Conservation (phyloP, 129 eudicot species). For the Artemisia tridentata region DNA sequence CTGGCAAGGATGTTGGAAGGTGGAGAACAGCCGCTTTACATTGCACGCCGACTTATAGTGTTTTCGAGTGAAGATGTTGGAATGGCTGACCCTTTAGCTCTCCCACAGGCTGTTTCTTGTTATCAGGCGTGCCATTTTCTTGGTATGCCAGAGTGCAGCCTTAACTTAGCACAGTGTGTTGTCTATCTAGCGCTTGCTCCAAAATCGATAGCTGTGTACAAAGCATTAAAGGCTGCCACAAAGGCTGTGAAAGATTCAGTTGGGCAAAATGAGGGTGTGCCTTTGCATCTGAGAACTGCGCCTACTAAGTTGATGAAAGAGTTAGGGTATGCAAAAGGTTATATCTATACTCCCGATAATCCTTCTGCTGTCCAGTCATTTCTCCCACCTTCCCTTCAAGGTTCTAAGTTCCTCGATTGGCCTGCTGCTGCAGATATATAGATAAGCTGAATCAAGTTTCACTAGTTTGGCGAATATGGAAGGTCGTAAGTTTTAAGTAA, state of each 20-base stretch:
- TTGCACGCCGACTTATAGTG: constrained; percentile 77
- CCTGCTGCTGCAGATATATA: constrained; percentile 31
- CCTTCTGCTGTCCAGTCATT: constrained; percentile 51
- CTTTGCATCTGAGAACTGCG: constrained; percentile 84
- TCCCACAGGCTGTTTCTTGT: constrained; percentile 84
- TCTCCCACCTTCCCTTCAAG: constrained; percentile 66
- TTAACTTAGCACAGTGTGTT: constrained; percentile 81
- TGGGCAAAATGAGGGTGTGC: constrained; percentile 90
- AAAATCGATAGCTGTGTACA: constrained; percentile 71
- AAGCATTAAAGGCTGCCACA: constrained; percentile 60
- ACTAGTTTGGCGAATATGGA: neutral
- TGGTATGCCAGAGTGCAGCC: constrained; percentile 89
- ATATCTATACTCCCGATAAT: constrained; percentile 78
- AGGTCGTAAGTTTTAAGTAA: no score
- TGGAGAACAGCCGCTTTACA: constrained; percentile 87
- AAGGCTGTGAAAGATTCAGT: constrained; percentile 67
- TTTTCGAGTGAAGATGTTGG: constrained; percentile 94
- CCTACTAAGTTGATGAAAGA: constrained; percentile 90
- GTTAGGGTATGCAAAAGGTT: constrained; percentile 73
- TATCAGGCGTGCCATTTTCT: constrained; percentile 87
- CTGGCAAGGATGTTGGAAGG: constrained; percentile 90
- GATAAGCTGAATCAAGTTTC: neutral
- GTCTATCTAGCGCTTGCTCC: constrained; percentile 90
- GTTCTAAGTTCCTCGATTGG: constrained; percentile 81
- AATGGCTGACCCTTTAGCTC: constrained; percentile 73